Percentiles rank a stretch among this genome's conserved stretches.
Evolutionary conservation across 768 basidiomycete species (phyloP).

Genomic region (Psilocybe sp.): DNA sequence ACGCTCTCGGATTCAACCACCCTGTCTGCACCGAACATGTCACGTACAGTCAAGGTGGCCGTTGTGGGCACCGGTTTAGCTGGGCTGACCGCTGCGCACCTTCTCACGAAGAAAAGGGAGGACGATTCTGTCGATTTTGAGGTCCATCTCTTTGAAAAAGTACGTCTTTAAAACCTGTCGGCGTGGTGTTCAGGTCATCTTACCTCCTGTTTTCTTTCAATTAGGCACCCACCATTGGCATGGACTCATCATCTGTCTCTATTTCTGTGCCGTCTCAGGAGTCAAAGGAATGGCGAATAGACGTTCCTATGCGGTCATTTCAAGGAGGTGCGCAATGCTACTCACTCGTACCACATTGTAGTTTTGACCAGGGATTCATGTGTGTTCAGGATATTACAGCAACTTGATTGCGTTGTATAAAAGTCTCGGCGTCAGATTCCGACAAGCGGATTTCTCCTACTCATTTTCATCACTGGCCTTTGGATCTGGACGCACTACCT

Average conservation of each 20-base stretch:
- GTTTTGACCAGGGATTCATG: constrained; percentile 1
- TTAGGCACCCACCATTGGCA: constrained; percentile 57
- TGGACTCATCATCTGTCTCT: constrained; percentile 65
- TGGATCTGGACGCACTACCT: constrained; percentile 10
- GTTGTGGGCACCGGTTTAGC: constrained; percentile 73
- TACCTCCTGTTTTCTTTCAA: background rate
- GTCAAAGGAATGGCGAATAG: constrained; percentile 49
- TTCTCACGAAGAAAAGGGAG: constrained; percentile 37
- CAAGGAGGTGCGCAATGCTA: constrained; percentile 56
- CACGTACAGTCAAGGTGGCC: constrained; percentile 56
- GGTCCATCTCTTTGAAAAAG: constrained; percentile 77
- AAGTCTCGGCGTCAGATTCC: constrained; percentile 56
- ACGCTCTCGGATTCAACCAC: background rate
- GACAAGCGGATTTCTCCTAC: constrained; percentile 60
- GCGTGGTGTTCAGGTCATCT: background rate
- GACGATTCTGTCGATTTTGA: constrained; percentile 48
- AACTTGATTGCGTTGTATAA: constrained; percentile 67
- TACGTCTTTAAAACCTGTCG: constrained; percentile 23
- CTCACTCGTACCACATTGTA: background rate
- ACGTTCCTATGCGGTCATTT: constrained; percentile 82
- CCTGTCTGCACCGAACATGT: constrained; percentile 16
- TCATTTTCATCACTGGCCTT: constrained; percentile 59
- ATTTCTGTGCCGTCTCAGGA: constrained; percentile 32
- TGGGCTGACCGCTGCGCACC: constrained; percentile 66
- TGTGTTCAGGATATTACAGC: constrained; percentile 58